Percentiles rank a stretch among this genome's conserved stretches.
Evolutionary conservation across 805 yeast species (phyloP).

Genomic region (Wickerhamiella parazyma): DNA sequence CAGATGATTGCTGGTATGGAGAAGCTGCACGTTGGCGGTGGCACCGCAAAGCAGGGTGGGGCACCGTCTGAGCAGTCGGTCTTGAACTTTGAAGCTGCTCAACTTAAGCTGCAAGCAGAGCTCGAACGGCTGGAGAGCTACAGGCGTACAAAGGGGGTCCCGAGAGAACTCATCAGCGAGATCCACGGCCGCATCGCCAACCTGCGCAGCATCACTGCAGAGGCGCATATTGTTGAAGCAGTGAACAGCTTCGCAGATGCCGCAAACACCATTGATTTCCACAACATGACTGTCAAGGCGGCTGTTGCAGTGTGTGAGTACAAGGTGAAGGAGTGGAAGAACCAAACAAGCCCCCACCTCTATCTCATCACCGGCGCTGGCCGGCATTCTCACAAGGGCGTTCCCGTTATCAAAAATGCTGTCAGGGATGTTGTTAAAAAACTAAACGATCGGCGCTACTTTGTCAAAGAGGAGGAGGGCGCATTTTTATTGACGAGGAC

Average conservation of each 20-base stretch:
- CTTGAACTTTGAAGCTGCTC: background rate
- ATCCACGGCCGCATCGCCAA: background rate
- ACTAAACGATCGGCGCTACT: background rate
- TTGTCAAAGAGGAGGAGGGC: conserved; percentile 3
- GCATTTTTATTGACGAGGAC: conserved; percentile 1
- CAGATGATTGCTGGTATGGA: conserved; percentile 1
- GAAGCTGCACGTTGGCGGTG: background rate
- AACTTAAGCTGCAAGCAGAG: background rate
- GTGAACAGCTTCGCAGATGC: background rate
- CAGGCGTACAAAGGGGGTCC: background rate
- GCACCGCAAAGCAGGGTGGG: background rate
- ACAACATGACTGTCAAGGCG: conserved; percentile 11
- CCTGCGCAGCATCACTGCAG: conserved; percentile 1
- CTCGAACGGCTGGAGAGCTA: background rate
- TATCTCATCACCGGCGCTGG: conserved; percentile 16
- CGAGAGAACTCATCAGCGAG: background rate
- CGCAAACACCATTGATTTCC: conserved; percentile 7
- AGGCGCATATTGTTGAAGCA: conserved; percentile 6
- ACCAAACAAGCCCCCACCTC: background rate
- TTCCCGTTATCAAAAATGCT: conserved; percentile 13
- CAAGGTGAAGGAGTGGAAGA: conserved; percentile 4
- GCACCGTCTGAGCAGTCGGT: background rate
- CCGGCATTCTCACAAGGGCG: conserved; percentile 12
- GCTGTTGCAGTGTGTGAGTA: conserved; percentile 9
- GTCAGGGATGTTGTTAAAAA: conserved; percentile 9